Percentiles rank a stretch among this genome's conserved stretches.
phyloP scores from a whole-genome alignment of 2,329 filamentous ascomycete genomes.

The Bipolaris cookei region DNA sequence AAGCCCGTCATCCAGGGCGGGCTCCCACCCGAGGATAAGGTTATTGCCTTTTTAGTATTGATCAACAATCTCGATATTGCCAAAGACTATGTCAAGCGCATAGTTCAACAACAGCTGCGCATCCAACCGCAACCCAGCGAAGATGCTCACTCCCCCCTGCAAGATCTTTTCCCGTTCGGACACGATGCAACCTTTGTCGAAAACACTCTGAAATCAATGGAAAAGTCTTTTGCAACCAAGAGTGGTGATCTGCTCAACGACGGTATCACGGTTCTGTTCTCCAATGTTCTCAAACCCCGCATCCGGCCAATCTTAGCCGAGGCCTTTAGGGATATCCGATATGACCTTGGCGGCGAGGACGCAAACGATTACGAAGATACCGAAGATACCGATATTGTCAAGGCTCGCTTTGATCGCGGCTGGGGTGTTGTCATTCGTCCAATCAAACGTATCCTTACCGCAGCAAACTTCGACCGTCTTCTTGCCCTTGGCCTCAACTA shows the following conservation, averaged over 20 bases:
- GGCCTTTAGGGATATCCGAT: constrained; percentile 90
- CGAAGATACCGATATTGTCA: constrained; percentile 67
- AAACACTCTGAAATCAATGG: constrained; percentile 70
- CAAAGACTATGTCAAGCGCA: constrained; percentile 87
- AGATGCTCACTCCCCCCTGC: constrained; percentile 48
- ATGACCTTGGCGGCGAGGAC: constrained; percentile 63
- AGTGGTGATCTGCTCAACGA: constrained; percentile 82
- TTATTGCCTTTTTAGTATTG: constrained; percentile 87
- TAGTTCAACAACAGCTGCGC: constrained; percentile 72
- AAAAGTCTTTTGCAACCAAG: constrained; percentile 76
- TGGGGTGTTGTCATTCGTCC: constrained; percentile 89
- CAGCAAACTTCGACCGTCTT: constrained; percentile 75
- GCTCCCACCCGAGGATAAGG: constrained; percentile 84
- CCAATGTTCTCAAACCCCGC: constrained; percentile 83
- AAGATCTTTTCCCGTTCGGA: constrained; percentile 78
- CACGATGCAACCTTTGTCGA: constrained; percentile 75
- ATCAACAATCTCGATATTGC: constrained; percentile 96
- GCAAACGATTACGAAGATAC: constrained; percentile 56
- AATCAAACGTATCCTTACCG: constrained; percentile 81
- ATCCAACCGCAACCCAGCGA: constrained; percentile 46
- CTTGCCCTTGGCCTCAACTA: constrained; percentile 76
- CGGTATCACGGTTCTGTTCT: constrained; percentile 83
- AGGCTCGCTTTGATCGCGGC: constrained; percentile 78
- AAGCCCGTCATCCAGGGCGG: constrained; percentile 78
- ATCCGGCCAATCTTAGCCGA: constrained; percentile 85